Evolutionary conservation across 306 rosid species (phyloP).

Genomic region (Cucumis sativus): Cucumber_9930_V3 NC_026655.2:16032501-16033000

Average conservation of each 20-base stretch:
- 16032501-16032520: not conserved
- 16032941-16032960: not conserved
- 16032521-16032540: not conserved
- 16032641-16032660: constrained; percentile 48
- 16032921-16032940: not conserved
- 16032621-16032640: constrained; percentile 78
- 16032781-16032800: not conserved
- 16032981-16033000: not conserved
- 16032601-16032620: constrained; percentile 52
- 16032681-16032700: constrained; percentile 49
- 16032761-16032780: not conserved
- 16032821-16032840: not conserved
- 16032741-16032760: not conserved
- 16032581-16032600: constrained; percentile 3
- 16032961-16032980: not conserved
- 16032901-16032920: not conserved
- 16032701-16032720: constrained; percentile 86
- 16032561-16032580: not conserved
- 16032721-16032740: not conserved
- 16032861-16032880: not conserved
- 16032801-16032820: not conserved
- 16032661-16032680: constrained; percentile 66
- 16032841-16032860: not conserved
- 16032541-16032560: not conserved
- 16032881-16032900: not conserved